Conservation (phyloP, 106 monocot species). For the Cymbidium sinense region DNA sequence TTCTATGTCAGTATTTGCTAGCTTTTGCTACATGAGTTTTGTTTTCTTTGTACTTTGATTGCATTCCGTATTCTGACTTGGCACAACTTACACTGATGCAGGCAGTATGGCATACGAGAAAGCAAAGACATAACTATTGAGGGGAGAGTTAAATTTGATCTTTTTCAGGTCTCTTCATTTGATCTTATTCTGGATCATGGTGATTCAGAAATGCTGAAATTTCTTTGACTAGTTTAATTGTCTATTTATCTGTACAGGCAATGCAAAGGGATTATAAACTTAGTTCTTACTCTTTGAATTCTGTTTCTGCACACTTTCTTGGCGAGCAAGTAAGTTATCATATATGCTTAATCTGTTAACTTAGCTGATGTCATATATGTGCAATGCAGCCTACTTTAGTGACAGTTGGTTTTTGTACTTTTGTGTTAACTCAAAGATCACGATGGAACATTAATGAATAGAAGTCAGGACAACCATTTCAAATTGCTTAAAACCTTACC, state of each 20-base stretch:
- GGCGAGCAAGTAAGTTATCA: slow-evolving; percentile 66
- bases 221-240: background rate
- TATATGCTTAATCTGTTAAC: background rate
- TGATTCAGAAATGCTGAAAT: background rate
- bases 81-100: slow-evolving; percentile 21
- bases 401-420: background rate
- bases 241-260: slow-evolving; percentile 35
- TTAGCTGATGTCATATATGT: background rate
- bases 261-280: slow-evolving; percentile 99
- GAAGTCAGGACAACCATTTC: background rate
- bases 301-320: slow-evolving; percentile 98
- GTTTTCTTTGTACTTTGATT: background rate
- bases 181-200: background rate
- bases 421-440: background rate
- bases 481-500: background rate
- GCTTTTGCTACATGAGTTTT: background rate
- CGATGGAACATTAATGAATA: background rate
- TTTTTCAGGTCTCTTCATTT: slow-evolving; percentile 70
- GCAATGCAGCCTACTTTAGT: background rate
- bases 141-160: slow-evolving; percentile 98
- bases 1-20: background rate
- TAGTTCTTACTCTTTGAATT: slow-evolving; percentile 98
- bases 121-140: slow-evolving; percentile 95
- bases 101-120: slow-evolving; percentile 94
- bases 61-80: background rate